phyloP scores from a whole-genome alignment of 805 yeast species.

The Jamesozyma piceae region DNA sequence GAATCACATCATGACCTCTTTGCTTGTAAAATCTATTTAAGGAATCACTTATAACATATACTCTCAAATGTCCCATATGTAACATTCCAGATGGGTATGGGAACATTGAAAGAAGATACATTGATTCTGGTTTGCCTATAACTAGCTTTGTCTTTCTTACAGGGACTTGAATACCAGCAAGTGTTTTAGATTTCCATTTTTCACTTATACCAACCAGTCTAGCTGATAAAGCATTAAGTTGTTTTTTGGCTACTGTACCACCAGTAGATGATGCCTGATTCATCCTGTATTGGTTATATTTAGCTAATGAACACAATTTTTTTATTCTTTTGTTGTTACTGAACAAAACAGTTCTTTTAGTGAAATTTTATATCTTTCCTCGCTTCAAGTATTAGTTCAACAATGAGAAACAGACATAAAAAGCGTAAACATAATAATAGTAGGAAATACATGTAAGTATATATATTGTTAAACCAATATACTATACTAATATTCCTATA shows the following conservation, averaged over 20 bases:
- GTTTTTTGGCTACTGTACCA: neutral
- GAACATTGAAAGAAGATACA: constrained; percentile 74
- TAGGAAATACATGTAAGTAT: too few relatives aligned
- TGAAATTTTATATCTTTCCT: neutral
- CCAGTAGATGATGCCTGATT: neutral
- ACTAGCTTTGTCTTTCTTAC: constrained; percentile 1
- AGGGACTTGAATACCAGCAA: constrained; percentile 10
- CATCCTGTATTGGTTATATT: neutral
- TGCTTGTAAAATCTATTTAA: constrained; percentile 69
- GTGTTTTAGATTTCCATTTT: constrained; percentile 24
- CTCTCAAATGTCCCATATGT: constrained; percentile 92
- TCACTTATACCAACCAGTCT: constrained; percentile 14
- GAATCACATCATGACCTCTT: constrained; percentile 69
- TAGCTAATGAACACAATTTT: neutral
- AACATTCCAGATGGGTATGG: constrained; percentile 93
- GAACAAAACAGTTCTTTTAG: neutral
- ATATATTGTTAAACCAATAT: too few relatives aligned
- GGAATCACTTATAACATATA: constrained; percentile 82
- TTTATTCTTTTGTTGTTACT: too few relatives aligned
- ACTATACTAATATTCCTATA: too few relatives aligned
- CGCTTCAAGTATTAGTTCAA: too few relatives aligned
- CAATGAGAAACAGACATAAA: too few relatives aligned
- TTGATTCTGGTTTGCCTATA: constrained; percentile 8
- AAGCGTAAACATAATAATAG: too few relatives aligned
- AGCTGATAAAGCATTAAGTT: constrained; percentile 2